Percentiles rank a stretch among this genome's conserved stretches.
Conservation (phyloP, 192 early-diverging fungal species). For the Backusella parvicylindrica region DNA sequence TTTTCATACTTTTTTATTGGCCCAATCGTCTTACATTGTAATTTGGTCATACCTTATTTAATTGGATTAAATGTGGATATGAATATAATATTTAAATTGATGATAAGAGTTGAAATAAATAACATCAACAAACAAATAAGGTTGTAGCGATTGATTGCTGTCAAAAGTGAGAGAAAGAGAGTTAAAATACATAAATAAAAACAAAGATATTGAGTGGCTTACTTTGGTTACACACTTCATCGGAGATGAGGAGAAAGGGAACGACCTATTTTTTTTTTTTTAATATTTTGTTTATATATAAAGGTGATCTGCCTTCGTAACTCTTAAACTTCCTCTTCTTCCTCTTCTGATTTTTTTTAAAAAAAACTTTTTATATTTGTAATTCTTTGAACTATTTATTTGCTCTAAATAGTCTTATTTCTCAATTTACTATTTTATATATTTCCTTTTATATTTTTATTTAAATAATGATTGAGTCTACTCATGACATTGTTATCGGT, state of each 20-base stretch:
- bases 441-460: background rate
- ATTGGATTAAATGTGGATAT: background rate
- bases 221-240: background rate
- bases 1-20: background rate
- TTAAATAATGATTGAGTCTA: background rate
- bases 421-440: background rate
- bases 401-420: background rate
- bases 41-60: background rate
- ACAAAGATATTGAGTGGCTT: background rate
- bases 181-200: background rate
- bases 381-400: too few species aligned
- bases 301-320: background rate
- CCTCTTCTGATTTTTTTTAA: background rate
- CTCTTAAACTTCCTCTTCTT: too few species aligned
- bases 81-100: background rate
- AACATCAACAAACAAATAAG: background rate
- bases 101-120: background rate
- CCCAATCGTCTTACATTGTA: too few species aligned
- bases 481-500: conserved; percentile 23
- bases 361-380: too few species aligned
- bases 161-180: background rate
- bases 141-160: background rate
- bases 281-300: background rate
- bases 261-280: background rate
- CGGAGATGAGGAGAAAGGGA: background rate